A percentile compares a stretch with the other conserved stretches of the same genome.
These are phyloP conservation scores for Phyllosticta capitalensis DNA, from an alignment of 2,329 filamentous ascomycete genomes.

Conservation along the genomic window DNA sequence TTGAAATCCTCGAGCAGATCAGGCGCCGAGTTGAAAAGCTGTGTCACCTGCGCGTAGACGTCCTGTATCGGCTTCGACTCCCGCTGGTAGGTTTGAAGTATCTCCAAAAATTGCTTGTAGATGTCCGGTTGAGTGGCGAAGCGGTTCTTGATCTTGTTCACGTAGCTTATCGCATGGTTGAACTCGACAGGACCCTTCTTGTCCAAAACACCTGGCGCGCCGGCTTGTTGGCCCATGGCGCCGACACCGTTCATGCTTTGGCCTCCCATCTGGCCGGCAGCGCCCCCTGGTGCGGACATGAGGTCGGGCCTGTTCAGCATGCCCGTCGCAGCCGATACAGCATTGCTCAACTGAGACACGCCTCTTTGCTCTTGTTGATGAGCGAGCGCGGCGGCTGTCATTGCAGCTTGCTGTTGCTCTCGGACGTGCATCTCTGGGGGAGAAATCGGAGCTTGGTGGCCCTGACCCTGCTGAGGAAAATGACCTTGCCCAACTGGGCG, in stretches of 20 bases:
- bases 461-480: conserved; percentile 27
- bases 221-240: conserved; percentile 25
- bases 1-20: conserved; percentile 98
- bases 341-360: conserved; percentile 57
- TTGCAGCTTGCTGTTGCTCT: conserved; percentile 7
- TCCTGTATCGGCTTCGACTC: conserved; percentile 98
- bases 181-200: conserved; percentile 95
- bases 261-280: conserved; percentile 41
- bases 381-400: conserved; percentile 35
- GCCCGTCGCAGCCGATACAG: conserved; percentile 50
- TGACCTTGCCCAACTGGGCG: conserved; percentile 32
- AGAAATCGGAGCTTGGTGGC: conserved; percentile 25
- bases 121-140: conserved; percentile 96
- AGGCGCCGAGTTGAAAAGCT: conserved; percentile 83
- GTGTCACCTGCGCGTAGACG: conserved; percentile 94
- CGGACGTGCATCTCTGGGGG: conserved; percentile 24
- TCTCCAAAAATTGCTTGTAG: conserved; percentile 98
- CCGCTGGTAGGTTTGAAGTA: conserved; percentile 93
- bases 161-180: conserved; percentile 98
- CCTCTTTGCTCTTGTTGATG: conserved; percentile 58
- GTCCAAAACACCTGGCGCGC: conserved; percentile 53
- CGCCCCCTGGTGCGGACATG: conserved; percentile 36
- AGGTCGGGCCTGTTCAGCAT: conserved; percentile 28
- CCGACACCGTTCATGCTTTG: conserved; percentile 53
- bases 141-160: conserved; percentile 99